phyloP scores from a whole-genome alignment of 1,284 basidiomycete genomes.

The Paramarasmius palmivorus region DNA sequence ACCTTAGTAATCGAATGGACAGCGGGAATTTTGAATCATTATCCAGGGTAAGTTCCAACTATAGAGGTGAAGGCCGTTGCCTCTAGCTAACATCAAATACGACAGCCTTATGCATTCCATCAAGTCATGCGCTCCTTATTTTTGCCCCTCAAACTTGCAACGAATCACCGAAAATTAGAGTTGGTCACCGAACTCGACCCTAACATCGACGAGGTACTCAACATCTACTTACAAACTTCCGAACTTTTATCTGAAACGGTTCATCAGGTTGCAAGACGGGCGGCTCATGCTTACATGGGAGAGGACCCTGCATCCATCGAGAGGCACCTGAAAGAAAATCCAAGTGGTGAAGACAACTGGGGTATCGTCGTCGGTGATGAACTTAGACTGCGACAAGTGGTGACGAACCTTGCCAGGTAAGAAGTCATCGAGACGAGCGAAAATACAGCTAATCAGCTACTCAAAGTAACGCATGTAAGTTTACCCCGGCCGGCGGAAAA shows the following conservation, averaged over 20 bases:
- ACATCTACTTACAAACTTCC: not conserved
- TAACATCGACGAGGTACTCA: slow-evolving; percentile 52
- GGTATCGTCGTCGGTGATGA: slow-evolving; percentile 66
- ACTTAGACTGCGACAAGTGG: slow-evolving; percentile 68
- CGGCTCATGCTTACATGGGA: slow-evolving; percentile 45
- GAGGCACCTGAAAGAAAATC: slow-evolving; percentile 26
- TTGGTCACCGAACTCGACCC: slow-evolving; percentile 62
- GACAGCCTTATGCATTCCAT: slow-evolving; percentile 69
- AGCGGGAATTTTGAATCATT: slow-evolving; percentile 77
- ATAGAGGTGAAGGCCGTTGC: not conserved
- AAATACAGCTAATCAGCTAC: not conserved
- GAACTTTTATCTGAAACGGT: not conserved
- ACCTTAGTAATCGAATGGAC: slow-evolving; percentile 67
- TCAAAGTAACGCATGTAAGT: slow-evolving; percentile 59
- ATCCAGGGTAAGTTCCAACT: slow-evolving; percentile 41
- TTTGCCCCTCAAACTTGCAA: slow-evolving; percentile 64
- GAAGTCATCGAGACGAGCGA: slow-evolving; percentile 13
- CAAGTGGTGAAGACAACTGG: slow-evolving; percentile 33
- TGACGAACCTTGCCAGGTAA: slow-evolving; percentile 64
- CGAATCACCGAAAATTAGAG: slow-evolving; percentile 58
- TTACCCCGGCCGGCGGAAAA: slow-evolving; percentile 63
- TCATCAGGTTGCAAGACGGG: slow-evolving; percentile 37
- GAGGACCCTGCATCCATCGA: slow-evolving; percentile 31
- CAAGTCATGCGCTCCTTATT: slow-evolving; percentile 70
- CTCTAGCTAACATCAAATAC: not conserved